Conservation (phyloP, 2,329 filamentous ascomycete species). For the Colletotrichum neosansevieriae region DNA sequence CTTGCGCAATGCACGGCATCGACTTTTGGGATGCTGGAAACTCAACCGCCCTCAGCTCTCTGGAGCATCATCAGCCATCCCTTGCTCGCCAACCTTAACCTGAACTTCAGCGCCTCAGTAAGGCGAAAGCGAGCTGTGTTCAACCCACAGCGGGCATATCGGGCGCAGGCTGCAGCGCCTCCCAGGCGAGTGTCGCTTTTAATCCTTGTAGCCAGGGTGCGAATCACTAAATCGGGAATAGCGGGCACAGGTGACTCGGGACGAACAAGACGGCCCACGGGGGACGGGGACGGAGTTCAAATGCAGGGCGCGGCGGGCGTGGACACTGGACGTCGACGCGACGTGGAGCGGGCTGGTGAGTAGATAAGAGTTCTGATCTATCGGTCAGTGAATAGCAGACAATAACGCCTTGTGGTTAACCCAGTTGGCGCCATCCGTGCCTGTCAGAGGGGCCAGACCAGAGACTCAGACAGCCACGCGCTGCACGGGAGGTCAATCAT, state of each 20-base stretch:
- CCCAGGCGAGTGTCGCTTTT: neutral
- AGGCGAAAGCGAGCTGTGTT: constrained; percentile 10
- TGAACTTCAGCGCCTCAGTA: neutral
- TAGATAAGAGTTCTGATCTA: constrained; percentile 6
- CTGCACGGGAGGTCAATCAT: constrained; percentile 8
- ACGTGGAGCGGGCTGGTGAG: neutral
- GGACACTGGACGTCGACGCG: constrained; percentile 2
- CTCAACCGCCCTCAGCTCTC: neutral
- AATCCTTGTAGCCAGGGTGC: constrained; percentile 3
- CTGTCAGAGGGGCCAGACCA: constrained; percentile 5
- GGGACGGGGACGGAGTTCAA: constrained; percentile 13
- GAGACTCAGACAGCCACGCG: constrained; percentile 11
- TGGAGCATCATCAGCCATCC: neutral
- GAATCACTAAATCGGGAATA: constrained; percentile 23
- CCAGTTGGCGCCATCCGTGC: neutral
- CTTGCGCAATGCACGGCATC: constrained; percentile 20
- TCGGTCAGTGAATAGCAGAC: neutral
- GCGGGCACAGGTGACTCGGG: neutral
- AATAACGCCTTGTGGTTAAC: constrained; percentile 3
- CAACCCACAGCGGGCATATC: constrained; percentile 3
- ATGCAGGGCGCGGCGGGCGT: neutral
- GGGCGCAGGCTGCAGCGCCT: neutral
- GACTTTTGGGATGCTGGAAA: neutral
- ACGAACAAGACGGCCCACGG: constrained; percentile 23
- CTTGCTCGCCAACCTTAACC: neutral